A percentile compares a stretch with the other conserved stretches of the same genome.
Evolutionary conservation across 2,329 filamentous ascomycete genomes (phyloP).

Genomic region (Herpotrichia juniperi): DNA sequence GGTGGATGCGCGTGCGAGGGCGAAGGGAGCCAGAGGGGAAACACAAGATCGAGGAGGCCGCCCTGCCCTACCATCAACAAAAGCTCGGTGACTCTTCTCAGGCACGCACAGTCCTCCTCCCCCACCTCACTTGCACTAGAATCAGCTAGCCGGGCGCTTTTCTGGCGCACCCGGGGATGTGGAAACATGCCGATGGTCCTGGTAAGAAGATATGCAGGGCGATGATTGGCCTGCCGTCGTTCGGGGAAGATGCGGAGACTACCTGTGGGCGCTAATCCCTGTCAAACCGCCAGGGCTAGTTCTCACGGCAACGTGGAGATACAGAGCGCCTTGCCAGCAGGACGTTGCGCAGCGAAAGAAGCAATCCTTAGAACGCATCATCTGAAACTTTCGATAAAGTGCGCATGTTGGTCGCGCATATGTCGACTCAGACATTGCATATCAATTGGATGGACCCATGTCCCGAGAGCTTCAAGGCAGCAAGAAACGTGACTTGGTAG

Average conservation of each 20-base stretch:
- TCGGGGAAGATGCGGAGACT: constrained; percentile 20
- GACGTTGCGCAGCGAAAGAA: neutral
- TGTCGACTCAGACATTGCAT: too few relatives aligned
- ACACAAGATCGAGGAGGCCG: constrained; percentile 26
- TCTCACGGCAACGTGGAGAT: constrained; percentile 12
- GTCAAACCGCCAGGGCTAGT: constrained; percentile 9
- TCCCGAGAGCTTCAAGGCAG: constrained; percentile 6
- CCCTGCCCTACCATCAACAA: constrained; percentile 17
- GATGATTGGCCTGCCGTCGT: constrained; percentile 20
- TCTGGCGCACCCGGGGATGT: constrained; percentile 26
- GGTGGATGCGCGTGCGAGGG: neutral
- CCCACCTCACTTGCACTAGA: too few relatives aligned
- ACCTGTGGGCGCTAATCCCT: constrained; percentile 11
- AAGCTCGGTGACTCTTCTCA: constrained; percentile 33
- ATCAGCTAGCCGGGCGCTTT: constrained; percentile 16
- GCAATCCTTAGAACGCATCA: neutral
- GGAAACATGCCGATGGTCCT: constrained; percentile 14
- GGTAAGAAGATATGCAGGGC: neutral
- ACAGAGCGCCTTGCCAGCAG: constrained; percentile 1
- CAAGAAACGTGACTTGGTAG: neutral
- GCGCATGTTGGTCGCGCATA: neutral
- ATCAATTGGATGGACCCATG: too few relatives aligned
- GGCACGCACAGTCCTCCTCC: constrained; percentile 17
- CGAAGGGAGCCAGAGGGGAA: constrained; percentile 1
- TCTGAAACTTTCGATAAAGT: constrained; percentile 16